These are phyloP conservation scores for Ustilago tritici DNA, from an alignment of 1,284 basidiomycete species.

Conservation along the genomic window DNA sequence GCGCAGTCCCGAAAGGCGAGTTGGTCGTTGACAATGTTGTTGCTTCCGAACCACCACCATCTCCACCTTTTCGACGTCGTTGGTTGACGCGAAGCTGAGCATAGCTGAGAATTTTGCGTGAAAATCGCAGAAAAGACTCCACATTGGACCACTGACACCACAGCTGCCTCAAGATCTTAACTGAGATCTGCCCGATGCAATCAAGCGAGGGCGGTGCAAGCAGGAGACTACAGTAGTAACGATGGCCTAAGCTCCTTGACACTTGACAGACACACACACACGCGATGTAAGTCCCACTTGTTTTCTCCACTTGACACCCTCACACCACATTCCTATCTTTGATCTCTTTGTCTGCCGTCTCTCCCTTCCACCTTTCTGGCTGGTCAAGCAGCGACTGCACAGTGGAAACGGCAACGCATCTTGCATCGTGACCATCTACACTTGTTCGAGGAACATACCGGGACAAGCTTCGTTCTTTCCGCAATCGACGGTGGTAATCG, in stretches of 20 bases:
- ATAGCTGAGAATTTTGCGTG: constrained; percentile 8
- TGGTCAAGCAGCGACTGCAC: neutral
- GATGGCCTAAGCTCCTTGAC: constrained; percentile 15
- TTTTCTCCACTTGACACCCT: neutral
- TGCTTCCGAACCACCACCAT: too few relatives aligned
- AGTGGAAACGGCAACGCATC: neutral
- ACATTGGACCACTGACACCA: neutral
- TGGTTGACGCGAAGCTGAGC: neutral
- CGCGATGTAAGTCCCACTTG: neutral
- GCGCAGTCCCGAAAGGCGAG: too few relatives aligned
- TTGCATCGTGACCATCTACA: neutral
- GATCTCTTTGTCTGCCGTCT: neutral
- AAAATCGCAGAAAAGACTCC: constrained; percentile 1
- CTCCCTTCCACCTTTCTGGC: neutral
- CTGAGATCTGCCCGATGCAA: constrained; percentile 5
- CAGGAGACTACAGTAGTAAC: neutral
- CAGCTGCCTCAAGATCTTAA: neutral
- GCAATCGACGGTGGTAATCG: constrained; percentile 2
- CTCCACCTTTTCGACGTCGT: too few relatives aligned
- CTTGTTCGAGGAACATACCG: neutral
- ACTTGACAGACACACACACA: constrained; percentile 6
- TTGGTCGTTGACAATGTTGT: too few relatives aligned
- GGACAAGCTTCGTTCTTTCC: neutral
- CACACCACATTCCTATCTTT: neutral
- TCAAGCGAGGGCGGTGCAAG: constrained; percentile 4